Conservation (phyloP, 108 stramenopile species). For the Discostella stelligeroides region DNA sequence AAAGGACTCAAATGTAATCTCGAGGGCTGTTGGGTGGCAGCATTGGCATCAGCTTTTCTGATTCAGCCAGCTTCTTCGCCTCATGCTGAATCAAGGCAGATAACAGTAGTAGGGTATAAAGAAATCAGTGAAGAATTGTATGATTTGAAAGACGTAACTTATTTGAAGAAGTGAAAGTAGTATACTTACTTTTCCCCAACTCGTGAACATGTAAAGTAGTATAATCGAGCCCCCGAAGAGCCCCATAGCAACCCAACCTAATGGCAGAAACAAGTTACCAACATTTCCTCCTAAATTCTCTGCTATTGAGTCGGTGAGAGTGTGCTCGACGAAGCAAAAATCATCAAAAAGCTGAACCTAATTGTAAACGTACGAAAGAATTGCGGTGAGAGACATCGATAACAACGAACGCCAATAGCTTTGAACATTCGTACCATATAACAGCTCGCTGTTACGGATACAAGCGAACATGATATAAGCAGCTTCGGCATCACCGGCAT, state of each 20-base stretch:
- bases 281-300: constrained; percentile 54
- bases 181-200: constrained; percentile 54
- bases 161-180: no score
- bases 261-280: constrained; percentile 46
- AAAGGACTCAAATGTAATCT: neutral
- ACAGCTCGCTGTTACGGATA: constrained; percentile 48
- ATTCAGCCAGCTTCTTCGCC: constrained; percentile 14
- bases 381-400: no score
- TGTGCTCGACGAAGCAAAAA: constrained; percentile 50
- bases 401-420: no score
- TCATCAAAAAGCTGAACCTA: constrained; percentile 53
- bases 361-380: no score
- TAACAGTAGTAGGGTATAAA: neutral
- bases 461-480: constrained; percentile 24
- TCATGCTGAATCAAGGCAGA: neutral
- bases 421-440: constrained; percentile 35
- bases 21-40: neutral
- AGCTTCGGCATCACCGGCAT: constrained; percentile 39
- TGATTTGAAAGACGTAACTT: no score
- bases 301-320: constrained; percentile 52
- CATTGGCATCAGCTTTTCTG: neutral
- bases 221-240: constrained; percentile 43
- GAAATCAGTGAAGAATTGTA: neutral
- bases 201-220: constrained; percentile 32
- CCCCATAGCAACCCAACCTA: constrained; percentile 47